Evolutionary conservation across 148 eudicot species (phyloP).

Genomic region (Chenopodium suecicum): DNA sequence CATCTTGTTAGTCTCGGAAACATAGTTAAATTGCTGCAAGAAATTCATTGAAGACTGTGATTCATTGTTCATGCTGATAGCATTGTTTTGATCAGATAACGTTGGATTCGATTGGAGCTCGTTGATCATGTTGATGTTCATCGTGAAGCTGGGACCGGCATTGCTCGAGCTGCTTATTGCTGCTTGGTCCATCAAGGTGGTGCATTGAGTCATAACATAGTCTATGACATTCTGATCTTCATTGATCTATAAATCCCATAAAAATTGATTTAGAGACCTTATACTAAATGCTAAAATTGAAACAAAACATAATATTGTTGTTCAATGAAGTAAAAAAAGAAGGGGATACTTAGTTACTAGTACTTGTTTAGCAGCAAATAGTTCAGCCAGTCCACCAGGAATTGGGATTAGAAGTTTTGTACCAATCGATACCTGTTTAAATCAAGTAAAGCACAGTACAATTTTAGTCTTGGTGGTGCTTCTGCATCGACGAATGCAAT

Average conservation of each 20-base stretch:
- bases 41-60: slow-evolving; percentile 42
- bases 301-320: background rate
- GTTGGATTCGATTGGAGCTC: slow-evolving; percentile 20
- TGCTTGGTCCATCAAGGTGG: slow-evolving; percentile 47
- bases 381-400: slow-evolving; percentile 70
- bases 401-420: slow-evolving; percentile 76
- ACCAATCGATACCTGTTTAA: slow-evolving; percentile 54
- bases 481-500: no score
- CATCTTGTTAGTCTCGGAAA: slow-evolving; percentile 28
- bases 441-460: background rate
- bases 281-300: background rate
- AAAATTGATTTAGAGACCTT: background rate
- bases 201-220: slow-evolving; percentile 61
- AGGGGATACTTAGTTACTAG: slow-evolving; percentile 3
- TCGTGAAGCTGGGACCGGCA: slow-evolving; percentile 31
- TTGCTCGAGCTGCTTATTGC: slow-evolving; percentile 33
- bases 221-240: slow-evolving; percentile 74
- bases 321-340: background rate
- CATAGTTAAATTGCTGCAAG: slow-evolving; percentile 41
- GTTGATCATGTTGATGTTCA: slow-evolving; percentile 23
- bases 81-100: slow-evolving; percentile 20
- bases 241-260: slow-evolving; percentile 40
- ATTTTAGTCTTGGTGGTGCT: background rate
- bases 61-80: slow-evolving; percentile 20
- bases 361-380: slow-evolving; percentile 82